phyloP scores from a whole-genome alignment of 768 basidiomycete genomes.

The Phaffia australis region DNA sequence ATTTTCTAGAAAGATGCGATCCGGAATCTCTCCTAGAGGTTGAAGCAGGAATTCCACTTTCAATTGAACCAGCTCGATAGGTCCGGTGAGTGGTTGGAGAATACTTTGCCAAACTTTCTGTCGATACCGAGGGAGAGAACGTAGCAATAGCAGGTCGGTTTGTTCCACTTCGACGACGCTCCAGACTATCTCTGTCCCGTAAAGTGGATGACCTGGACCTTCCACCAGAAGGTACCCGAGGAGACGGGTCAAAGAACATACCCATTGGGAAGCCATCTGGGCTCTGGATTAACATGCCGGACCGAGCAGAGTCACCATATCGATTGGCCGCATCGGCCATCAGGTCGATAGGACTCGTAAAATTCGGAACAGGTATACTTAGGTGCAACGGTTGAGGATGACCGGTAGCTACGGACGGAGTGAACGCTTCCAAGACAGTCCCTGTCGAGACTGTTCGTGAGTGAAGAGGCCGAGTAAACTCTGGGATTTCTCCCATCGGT shows the following conservation, averaged over 20 bases:
- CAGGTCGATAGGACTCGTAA: conserved; percentile 48
- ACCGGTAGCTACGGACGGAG: not conserved
- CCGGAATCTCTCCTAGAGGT: not conserved
- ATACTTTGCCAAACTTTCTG: not conserved
- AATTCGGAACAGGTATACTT: conserved; percentile 2
- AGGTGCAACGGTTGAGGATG: conserved; percentile 12
- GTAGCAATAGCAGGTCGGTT: conserved; percentile 22
- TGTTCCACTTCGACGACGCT: conserved; percentile 7
- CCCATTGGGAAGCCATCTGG: conserved; percentile 90
- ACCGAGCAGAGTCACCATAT: conserved; percentile 63
- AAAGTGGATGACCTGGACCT: conserved; percentile 3
- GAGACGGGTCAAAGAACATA: conserved; percentile 79
- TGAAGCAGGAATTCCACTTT: not conserved
- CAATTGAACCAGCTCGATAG: no score
- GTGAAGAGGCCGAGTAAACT: not conserved
- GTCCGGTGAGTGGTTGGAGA: not conserved
- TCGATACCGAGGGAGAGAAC: not conserved
- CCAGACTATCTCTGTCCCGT: conserved; percentile 4
- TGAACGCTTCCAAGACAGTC: not conserved
- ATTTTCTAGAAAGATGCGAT: not conserved
- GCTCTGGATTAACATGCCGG: conserved; percentile 79
- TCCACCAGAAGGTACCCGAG: conserved; percentile 14
- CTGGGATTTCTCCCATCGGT: not conserved
- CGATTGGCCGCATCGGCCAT: conserved; percentile 53
- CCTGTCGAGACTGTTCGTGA: conserved; percentile 1